These are phyloP conservation scores for Aspergillus flavus DNA, from an alignment of 2,329 filamentous ascomycete species.

Conservation along the genomic window DNA sequence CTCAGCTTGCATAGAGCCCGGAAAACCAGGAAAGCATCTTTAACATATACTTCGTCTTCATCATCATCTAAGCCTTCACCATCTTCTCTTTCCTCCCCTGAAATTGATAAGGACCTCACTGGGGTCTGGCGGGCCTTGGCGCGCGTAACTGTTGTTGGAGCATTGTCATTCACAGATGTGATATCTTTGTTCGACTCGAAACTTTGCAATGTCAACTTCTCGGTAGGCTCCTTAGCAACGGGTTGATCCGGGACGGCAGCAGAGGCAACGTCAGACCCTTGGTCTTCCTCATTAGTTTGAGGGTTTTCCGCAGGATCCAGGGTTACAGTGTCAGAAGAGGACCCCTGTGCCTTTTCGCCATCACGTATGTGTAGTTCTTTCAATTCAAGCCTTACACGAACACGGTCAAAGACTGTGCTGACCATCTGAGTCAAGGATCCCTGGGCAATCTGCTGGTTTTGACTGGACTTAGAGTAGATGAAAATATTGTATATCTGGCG, in stretches of 20 bases:
- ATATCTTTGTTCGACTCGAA: slow-evolving; percentile 72
- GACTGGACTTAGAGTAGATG: slow-evolving; percentile 86
- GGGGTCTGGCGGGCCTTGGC: slow-evolving; percentile 52
- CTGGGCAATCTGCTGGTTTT: slow-evolving; percentile 96
- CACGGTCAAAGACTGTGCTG: slow-evolving; percentile 93
- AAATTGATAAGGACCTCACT: slow-evolving; percentile 46
- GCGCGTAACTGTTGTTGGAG: slow-evolving; percentile 67
- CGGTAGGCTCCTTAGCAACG: slow-evolving; percentile 55
- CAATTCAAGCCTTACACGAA: slow-evolving; percentile 81
- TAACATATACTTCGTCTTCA: slow-evolving; percentile 95
- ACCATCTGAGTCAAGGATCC: slow-evolving; percentile 98
- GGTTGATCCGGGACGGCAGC: slow-evolving; percentile 42
- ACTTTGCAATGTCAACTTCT: slow-evolving; percentile 68
- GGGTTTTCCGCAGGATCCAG: slow-evolving; percentile 41
- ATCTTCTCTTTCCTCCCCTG: slow-evolving; percentile 43
- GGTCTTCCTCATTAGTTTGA: slow-evolving; percentile 52
- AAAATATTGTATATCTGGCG: slow-evolving; percentile 99
- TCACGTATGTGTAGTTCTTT: slow-evolving; percentile 73
- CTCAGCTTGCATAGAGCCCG: slow-evolving; percentile 96
- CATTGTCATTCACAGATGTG: slow-evolving; percentile 66
- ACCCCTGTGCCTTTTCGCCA: slow-evolving; percentile 34
- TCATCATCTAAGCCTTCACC: slow-evolving; percentile 56
- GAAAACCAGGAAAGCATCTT: slow-evolving; percentile 96
- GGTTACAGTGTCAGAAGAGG: slow-evolving; percentile 42
- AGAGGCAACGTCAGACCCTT: slow-evolving; percentile 44